Evolutionary conservation across 2,329 filamentous ascomycete species (phyloP).

Genomic region (Claviceps lovelessii): DNA sequence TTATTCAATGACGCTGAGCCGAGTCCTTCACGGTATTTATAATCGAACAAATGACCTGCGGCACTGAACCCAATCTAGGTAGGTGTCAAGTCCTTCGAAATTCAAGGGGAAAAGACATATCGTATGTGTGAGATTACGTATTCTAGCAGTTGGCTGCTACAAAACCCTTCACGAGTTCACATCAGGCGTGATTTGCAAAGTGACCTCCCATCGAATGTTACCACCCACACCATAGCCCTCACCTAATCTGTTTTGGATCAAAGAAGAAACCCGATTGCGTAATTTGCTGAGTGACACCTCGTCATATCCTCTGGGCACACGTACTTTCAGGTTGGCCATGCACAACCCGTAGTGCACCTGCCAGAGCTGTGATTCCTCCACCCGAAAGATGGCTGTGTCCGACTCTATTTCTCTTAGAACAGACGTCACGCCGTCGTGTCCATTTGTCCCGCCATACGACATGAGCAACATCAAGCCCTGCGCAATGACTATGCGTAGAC

Average conservation of each 20-base stretch:
- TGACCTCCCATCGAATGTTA: constrained; percentile 84
- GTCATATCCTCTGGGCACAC: constrained; percentile 48
- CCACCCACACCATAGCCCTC: constrained; percentile 73
- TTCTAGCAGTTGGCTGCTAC: not conserved
- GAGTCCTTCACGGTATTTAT: not conserved
- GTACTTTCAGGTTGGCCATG: constrained; percentile 84
- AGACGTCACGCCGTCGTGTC: constrained; percentile 42
- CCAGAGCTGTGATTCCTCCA: constrained; percentile 94
- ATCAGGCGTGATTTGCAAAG: constrained; percentile 53
- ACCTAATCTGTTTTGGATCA: constrained; percentile 75
- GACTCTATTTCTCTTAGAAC: constrained; percentile 76
- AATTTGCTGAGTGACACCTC: constrained; percentile 60
- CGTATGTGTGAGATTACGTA: not conserved
- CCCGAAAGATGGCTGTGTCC: constrained; percentile 57
- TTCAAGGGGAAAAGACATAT: not conserved
- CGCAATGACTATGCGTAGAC: constrained; percentile 67
- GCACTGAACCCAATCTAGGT: no score
- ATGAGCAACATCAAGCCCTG: constrained; percentile 92
- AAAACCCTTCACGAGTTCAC: constrained; percentile 8
- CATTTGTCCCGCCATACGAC: constrained; percentile 48
- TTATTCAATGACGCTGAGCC: not conserved
- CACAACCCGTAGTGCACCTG: constrained; percentile 95
- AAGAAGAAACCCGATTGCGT: constrained; percentile 57
- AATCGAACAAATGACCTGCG: not conserved
- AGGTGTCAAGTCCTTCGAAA: not conserved